phyloP scores from a whole-genome alignment of 495 filamentous ascomycete genomes.

The Hypoxylon fragiforme region DNA sequence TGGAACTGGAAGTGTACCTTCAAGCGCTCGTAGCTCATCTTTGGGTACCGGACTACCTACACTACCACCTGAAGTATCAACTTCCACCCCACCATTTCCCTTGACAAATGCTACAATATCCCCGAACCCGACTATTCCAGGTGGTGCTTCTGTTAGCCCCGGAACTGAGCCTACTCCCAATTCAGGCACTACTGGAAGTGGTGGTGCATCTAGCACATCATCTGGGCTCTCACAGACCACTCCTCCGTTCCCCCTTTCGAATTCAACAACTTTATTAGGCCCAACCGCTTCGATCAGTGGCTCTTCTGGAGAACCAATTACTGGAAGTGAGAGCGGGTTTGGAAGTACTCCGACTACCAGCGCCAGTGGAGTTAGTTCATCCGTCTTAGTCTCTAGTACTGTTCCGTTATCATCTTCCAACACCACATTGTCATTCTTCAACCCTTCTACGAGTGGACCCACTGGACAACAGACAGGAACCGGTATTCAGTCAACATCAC shows the following conservation, averaged over 20 bases:
- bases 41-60: slow-evolving; percentile 12
- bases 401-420: slow-evolving; percentile 26
- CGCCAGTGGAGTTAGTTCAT: background rate
- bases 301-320: background rate
- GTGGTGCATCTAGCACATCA: background rate
- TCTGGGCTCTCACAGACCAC: slow-evolving; percentile 1
- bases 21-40: slow-evolving; percentile 4
- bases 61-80: background rate
- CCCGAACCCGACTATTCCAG: slow-evolving; percentile 23
- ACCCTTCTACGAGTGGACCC: background rate
- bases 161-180: background rate
- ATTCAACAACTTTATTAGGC: background rate
- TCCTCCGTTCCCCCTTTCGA: slow-evolving; percentile 6
- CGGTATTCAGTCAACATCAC: slow-evolving; percentile 7
- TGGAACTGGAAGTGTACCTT: slow-evolving; percentile 1
- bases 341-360: slow-evolving; percentile 4
- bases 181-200: slow-evolving; percentile 1
- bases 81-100: slow-evolving; percentile 27
- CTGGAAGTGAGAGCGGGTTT: slow-evolving; percentile 13
- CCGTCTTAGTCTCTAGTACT: slow-evolving; percentile 9
- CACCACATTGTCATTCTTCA: slow-evolving; percentile 17
- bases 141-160: slow-evolving; percentile 2
- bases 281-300: background rate
- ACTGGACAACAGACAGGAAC: background rate
- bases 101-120: slow-evolving; percentile 29